phyloP scores from a whole-genome alignment of 768 basidiomycete genomes.

The Leccinum variicolor region DNA sequence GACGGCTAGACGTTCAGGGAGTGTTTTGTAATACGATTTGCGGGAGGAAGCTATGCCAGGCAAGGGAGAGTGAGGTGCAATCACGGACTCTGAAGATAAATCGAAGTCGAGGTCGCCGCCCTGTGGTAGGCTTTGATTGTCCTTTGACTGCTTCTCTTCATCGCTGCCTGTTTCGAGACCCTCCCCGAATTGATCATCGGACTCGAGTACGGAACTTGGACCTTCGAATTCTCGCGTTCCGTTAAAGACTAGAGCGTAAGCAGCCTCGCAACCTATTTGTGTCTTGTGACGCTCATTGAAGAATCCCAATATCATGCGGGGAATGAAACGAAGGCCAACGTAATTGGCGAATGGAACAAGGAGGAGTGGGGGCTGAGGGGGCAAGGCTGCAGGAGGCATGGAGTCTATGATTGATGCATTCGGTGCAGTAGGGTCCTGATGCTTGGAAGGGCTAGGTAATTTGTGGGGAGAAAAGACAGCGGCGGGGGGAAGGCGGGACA shows the following conservation, averaged over 20 bases:
- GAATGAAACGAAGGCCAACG: conserved; percentile 81
- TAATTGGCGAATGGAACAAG: conserved; percentile 72
- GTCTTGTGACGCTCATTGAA: conserved; percentile 87
- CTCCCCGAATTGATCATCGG: conserved; percentile 15
- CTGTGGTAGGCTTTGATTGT: conserved; percentile 9
- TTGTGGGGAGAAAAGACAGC: conserved; percentile 32
- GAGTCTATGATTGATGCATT: conserved; percentile 35
- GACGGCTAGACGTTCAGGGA: conserved; percentile 61
- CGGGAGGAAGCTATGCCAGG: conserved; percentile 66
- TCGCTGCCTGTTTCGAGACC: conserved; percentile 1
- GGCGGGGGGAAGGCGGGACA: conserved; percentile 35
- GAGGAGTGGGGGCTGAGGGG: conserved; percentile 75
- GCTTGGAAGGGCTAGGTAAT: conserved; percentile 19
- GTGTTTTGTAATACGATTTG: conserved; percentile 69
- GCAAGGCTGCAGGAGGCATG: conserved; percentile 53
- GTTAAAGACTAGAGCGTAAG: conserved; percentile 65
- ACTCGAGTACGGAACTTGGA: conserved; percentile 19
- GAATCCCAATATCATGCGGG: conserved; percentile 87
- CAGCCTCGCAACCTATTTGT: conserved; percentile 77
- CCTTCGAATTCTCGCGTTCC: conserved; percentile 58
- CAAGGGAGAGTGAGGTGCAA: conserved; percentile 61
- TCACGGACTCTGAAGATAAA: conserved; percentile 59
- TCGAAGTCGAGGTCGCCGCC: conserved; percentile 76
- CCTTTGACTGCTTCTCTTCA: conserved; percentile 5
- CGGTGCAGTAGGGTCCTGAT: conserved; percentile 15